A percentile compares a stretch with the other conserved stretches of the same genome.
Evolutionary conservation across 225 moss, liverwort and hornwort species (phyloP).

Genomic region (Lunularia cruciata): DNA sequence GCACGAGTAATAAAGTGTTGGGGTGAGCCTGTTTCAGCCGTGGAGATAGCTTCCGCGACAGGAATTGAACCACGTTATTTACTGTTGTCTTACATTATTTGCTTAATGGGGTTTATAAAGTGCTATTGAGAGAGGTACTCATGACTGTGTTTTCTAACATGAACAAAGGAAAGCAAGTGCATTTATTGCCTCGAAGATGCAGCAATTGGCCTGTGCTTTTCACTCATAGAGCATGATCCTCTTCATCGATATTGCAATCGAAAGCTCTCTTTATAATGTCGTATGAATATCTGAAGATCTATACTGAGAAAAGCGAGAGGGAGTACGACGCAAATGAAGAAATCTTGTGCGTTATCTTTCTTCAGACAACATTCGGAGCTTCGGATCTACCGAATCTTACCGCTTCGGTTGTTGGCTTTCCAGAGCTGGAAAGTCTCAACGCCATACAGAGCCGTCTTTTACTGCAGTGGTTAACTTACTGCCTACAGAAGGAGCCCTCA

Average conservation of each 20-base stretch:
- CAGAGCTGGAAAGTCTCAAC: neutral
- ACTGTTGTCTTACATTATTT: too few species aligned
- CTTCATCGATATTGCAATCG: too few species aligned
- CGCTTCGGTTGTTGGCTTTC: neutral
- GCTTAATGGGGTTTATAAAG: too few species aligned
- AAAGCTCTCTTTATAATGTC: neutral
- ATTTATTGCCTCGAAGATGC: constrained; percentile 4
- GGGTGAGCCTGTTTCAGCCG: too few species aligned
- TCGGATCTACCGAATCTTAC: constrained; percentile 17
- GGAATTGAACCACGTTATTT: too few species aligned
- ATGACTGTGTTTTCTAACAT: too few species aligned
- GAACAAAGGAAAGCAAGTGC: neutral
- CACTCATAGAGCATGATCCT: neutral
- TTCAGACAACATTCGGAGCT: neutral
- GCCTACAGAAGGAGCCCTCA: neutral
- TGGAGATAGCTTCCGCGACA: too few species aligned
- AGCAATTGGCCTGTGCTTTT: constrained; percentile 26
- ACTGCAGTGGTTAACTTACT: constrained; percentile 13
- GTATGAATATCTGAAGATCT: constrained; percentile 6
- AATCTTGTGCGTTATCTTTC: neutral
- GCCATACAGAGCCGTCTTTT: neutral
- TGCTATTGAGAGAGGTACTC: too few species aligned
- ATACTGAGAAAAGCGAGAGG: too few species aligned
- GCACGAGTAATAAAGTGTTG: too few species aligned
- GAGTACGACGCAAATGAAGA: neutral